phyloP scores from a whole-genome alignment of 306 rosid species.

The Delonix regia region DNA sequence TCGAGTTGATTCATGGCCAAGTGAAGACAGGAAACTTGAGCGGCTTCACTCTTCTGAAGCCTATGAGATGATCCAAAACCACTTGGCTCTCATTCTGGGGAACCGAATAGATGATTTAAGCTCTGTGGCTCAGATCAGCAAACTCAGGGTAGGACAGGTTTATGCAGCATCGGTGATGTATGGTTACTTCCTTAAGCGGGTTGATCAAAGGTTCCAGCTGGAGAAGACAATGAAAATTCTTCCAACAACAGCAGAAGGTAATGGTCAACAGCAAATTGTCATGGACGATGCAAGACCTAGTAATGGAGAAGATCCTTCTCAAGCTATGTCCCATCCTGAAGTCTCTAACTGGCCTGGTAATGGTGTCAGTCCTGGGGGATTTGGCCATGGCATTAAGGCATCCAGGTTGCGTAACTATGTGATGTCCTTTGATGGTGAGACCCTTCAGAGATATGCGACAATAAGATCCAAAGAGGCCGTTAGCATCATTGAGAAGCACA shows the following conservation, averaged over 20 bases:
- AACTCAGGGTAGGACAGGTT: constrained; percentile 88
- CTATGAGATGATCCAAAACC: constrained; percentile 91
- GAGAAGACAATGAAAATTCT: constrained; percentile 91
- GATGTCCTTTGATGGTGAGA: constrained; percentile 87
- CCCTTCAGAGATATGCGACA: constrained; percentile 81
- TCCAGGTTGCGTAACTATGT: constrained; percentile 79
- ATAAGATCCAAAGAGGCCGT: constrained; percentile 91
- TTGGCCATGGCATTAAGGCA: constrained; percentile 58
- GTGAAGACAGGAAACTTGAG: constrained; percentile 62
- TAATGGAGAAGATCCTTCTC: constrained; percentile 43
- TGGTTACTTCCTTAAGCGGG: constrained; percentile 91
- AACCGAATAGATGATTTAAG: constrained; percentile 58
- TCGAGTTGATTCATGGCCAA: constrained; percentile 72
- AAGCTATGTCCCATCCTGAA: constrained; percentile 65
- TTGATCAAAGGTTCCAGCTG: constrained; percentile 95
- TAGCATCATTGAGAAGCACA: constrained; percentile 90
- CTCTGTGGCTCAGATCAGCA: constrained; percentile 79
- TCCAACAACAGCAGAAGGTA: constrained; percentile 48
- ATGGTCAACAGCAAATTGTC: constrained; percentile 36
- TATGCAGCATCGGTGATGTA: constrained; percentile 97
- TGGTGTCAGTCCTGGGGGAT: constrained; percentile 52
- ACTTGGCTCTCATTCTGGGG: constrained; percentile 80
- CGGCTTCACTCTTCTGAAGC: constrained; percentile 84
- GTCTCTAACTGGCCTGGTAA: constrained; percentile 61
- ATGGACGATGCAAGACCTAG: constrained; percentile 48